Evolutionary conservation across 1,284 basidiomycete genomes (phyloP).

Genomic region (Trichosporon faecale): DNA sequence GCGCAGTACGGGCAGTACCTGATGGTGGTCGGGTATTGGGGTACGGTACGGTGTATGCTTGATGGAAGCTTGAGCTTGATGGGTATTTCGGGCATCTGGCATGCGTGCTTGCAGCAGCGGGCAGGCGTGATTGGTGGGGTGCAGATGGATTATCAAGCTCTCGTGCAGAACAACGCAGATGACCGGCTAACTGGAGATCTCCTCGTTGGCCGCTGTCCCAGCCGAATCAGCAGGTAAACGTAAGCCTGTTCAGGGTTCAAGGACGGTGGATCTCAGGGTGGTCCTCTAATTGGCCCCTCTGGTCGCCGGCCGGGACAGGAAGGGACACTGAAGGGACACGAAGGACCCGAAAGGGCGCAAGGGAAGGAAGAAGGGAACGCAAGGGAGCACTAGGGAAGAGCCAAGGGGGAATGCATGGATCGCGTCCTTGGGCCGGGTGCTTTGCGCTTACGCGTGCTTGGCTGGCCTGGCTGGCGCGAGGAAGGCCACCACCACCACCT

Average conservation of each 20-base stretch:
- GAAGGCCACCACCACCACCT: neutral
- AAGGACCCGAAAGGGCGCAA: neutral
- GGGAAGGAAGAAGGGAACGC: neutral
- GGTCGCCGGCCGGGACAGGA: neutral
- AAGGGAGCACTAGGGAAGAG: neutral
- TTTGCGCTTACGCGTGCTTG: neutral
- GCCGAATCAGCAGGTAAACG: neutral
- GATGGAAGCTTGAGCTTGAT: slow-evolving; percentile 8
- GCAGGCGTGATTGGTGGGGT: neutral
- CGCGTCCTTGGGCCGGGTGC: slow-evolving; percentile 5
- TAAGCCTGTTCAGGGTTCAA: neutral
- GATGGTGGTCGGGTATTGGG: neutral
- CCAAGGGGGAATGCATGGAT: slow-evolving; percentile 2
- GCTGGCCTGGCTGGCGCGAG: neutral
- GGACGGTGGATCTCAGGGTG: neutral
- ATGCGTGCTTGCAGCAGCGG: neutral
- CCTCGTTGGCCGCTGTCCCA: neutral
- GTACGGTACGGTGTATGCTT: slow-evolving; percentile 6
- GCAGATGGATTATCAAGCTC: neutral
- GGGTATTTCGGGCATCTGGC: slow-evolving; percentile 4
- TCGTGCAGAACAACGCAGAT: neutral
- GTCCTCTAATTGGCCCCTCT: neutral
- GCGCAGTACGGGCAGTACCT: no score
- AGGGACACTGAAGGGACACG: neutral
- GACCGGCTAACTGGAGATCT: slow-evolving; percentile 8